Conservation (phyloP, 768 basidiomycete genomes). For the Dictyophora rubrovolvata region DNA sequence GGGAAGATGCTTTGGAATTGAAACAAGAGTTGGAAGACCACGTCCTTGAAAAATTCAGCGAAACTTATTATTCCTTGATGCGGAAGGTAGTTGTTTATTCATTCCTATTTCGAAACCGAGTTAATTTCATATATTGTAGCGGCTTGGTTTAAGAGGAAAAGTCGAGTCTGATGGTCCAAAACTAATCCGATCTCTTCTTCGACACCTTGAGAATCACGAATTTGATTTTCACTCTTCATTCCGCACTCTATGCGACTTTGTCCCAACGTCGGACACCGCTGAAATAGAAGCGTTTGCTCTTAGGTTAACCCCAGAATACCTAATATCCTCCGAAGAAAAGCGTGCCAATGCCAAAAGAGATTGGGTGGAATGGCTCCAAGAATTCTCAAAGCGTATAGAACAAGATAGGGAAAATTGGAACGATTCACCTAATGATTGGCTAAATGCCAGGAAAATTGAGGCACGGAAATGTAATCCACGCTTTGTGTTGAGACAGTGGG, state of each 20-base stretch:
- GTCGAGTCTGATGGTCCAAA: conserved; percentile 47
- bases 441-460: conserved; percentile 33
- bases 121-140: conserved; percentile 27
- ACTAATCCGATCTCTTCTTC: conserved; percentile 60
- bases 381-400: conserved; percentile 49
- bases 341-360: conserved; percentile 33
- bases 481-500: conserved; percentile 91
- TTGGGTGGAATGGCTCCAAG: conserved; percentile 55
- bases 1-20: conserved; percentile 39
- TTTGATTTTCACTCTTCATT: conserved; percentile 90
- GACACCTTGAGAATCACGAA: conserved; percentile 56
- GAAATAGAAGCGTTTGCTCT: conserved; percentile 1
- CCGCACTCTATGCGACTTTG: conserved; percentile 59
- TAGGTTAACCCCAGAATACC: conserved; percentile 7
- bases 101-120: neutral
- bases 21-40: conserved; percentile 53
- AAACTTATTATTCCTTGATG: conserved; percentile 61
- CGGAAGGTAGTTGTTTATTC: conserved; percentile 39
- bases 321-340: conserved; percentile 11
- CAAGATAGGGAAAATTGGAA: conserved; percentile 41
- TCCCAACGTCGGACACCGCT: conserved; percentile 22
- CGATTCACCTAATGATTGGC: conserved; percentile 19
- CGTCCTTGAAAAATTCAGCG: conserved; percentile 46
- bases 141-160: conserved; percentile 61
- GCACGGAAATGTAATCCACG: conserved; percentile 70